Percentiles rank a stretch among this genome's conserved stretches.
Evolutionary conservation across 1,284 basidiomycete genomes (phyloP).

Genomic region (Austroboletus niveus): DNA sequence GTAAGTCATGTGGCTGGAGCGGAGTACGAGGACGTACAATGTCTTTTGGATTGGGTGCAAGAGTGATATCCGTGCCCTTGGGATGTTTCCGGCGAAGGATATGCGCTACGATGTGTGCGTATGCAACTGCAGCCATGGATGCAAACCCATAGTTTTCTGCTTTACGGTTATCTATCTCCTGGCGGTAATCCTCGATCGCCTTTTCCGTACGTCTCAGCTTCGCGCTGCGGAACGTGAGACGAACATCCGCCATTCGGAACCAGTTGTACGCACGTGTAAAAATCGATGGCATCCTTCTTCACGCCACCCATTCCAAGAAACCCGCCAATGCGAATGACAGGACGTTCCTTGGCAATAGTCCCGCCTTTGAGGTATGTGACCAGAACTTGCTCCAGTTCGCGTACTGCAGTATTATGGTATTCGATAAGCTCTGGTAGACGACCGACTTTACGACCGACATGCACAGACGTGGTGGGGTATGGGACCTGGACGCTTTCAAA

Average conservation of each 20-base stretch:
- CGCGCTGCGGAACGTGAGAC: constrained; percentile 39
- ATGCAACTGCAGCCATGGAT: constrained; percentile 89
- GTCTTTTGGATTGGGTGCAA: constrained; percentile 86
- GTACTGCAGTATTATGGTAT: constrained; percentile 75
- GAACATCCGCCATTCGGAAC: constrained; percentile 6
- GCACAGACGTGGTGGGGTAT: constrained; percentile 74
- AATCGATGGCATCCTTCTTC: constrained; percentile 74
- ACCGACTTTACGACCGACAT: constrained; percentile 68
- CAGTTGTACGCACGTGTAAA: constrained; percentile 49
- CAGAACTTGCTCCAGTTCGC: constrained; percentile 71
- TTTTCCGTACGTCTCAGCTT: constrained; percentile 76
- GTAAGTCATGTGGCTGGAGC: neutral
- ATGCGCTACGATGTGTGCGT: constrained; percentile 83
- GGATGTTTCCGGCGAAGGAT: constrained; percentile 66
- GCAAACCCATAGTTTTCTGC: constrained; percentile 93
- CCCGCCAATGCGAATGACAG: constrained; percentile 64
- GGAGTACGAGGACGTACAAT: constrained; percentile 53
- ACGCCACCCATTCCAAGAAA: constrained; percentile 68
- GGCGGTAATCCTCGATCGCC: constrained; percentile 77
- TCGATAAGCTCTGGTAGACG: constrained; percentile 68
- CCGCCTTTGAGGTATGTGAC: constrained; percentile 76
- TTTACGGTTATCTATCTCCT: constrained; percentile 71
- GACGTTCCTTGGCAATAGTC: constrained; percentile 62
- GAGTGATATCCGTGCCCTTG: constrained; percentile 65
- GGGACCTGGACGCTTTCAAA: constrained; percentile 66